Conservation (phyloP, 495 filamentous ascomycete genomes). For the Penicillium antarcticum region DNA sequence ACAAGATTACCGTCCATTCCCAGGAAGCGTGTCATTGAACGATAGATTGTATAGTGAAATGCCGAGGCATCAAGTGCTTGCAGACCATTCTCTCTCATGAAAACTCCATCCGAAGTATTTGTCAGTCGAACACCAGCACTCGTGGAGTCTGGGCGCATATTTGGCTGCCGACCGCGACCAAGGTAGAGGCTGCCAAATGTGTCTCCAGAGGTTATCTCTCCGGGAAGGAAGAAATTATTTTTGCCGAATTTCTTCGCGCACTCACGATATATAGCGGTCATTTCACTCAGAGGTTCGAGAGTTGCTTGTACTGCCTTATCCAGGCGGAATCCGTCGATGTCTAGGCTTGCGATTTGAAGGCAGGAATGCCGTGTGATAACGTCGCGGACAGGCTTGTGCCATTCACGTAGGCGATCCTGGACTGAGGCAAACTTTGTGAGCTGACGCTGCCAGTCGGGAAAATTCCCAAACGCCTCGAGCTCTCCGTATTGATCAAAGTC, state of each 20-base stretch:
- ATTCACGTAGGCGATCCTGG: conserved; percentile 41
- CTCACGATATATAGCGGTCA: conserved; percentile 32
- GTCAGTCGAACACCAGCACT: conserved; percentile 33
- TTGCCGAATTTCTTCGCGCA: conserved; percentile 42
- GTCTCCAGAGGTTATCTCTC: conserved; percentile 42
- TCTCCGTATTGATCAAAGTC: conserved; percentile 45
- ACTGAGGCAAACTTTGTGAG: conserved; percentile 41
- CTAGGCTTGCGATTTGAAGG: conserved; percentile 39
- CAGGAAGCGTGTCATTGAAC: conserved; percentile 45
- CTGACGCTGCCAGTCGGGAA: conserved; percentile 38
- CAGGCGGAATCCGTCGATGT: conserved; percentile 49
- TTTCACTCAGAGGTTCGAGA: conserved; percentile 43
- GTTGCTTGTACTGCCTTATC: conserved; percentile 48
- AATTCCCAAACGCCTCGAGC: conserved; percentile 39
- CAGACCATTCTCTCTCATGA: conserved; percentile 30
- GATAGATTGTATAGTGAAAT: conserved; percentile 51
- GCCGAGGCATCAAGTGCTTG: conserved; percentile 42
- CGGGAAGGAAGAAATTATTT: too few species aligned
- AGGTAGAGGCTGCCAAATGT: conserved; percentile 33
- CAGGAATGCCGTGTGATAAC: conserved; percentile 34
- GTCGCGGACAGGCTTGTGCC: conserved; percentile 31
- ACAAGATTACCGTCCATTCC: conserved; percentile 47
- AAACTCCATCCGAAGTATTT: conserved; percentile 23
- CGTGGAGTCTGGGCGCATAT: conserved; percentile 27
- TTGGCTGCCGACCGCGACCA: conserved; percentile 34